A percentile compares a stretch with the other conserved stretches of the same genome.
These are phyloP conservation scores for Coleophoma cylindrospora DNA, from an alignment of 2,329 filamentous ascomycete genomes.

Conservation along the genomic window DNA sequence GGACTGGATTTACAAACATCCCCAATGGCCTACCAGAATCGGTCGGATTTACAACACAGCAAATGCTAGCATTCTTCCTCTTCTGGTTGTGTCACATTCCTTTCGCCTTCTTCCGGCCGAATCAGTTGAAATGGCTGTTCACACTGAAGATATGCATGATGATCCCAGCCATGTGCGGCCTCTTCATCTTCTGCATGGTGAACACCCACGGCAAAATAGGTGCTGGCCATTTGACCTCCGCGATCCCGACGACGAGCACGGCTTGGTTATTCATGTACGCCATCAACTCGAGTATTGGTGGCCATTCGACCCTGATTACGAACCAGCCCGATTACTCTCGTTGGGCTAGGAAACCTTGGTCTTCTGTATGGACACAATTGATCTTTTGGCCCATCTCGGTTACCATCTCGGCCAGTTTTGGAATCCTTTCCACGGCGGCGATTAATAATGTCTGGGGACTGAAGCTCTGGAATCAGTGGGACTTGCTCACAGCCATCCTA, in stretches of 20 bases:
- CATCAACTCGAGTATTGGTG: slow-evolving; percentile 27
- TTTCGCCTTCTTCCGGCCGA: slow-evolving; percentile 9
- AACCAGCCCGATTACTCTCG: slow-evolving; percentile 35
- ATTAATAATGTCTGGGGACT: slow-evolving; percentile 33
- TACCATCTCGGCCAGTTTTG: slow-evolving; percentile 32
- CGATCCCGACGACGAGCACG: background rate
- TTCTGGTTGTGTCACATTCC: slow-evolving; percentile 33
- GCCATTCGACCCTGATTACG: slow-evolving; percentile 26
- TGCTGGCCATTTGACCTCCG: slow-evolving; percentile 8
- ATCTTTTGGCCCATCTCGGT: slow-evolving; percentile 31
- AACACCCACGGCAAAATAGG: slow-evolving; percentile 27
- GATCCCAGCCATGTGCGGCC: slow-evolving; percentile 25
- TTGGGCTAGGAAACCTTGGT: slow-evolving; percentile 27
- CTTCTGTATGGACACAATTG: slow-evolving; percentile 32
- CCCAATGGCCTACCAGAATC: slow-evolving; percentile 24
- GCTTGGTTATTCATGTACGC: slow-evolving; percentile 27
- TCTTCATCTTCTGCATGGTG: slow-evolving; percentile 30
- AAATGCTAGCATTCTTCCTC: slow-evolving; percentile 30
- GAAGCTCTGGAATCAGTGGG: slow-evolving; percentile 8
- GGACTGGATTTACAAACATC: slow-evolving; percentile 24
- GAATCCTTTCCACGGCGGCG: slow-evolving; percentile 34
- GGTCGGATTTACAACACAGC: slow-evolving; percentile 27
- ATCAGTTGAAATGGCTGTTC: slow-evolving; percentile 35
- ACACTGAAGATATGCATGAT: slow-evolving; percentile 33
- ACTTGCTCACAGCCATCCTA: slow-evolving; percentile 3